Evolutionary conservation across 2,329 filamentous ascomycete species (phyloP).

Genomic region (Thyridium curvatum): DNA sequence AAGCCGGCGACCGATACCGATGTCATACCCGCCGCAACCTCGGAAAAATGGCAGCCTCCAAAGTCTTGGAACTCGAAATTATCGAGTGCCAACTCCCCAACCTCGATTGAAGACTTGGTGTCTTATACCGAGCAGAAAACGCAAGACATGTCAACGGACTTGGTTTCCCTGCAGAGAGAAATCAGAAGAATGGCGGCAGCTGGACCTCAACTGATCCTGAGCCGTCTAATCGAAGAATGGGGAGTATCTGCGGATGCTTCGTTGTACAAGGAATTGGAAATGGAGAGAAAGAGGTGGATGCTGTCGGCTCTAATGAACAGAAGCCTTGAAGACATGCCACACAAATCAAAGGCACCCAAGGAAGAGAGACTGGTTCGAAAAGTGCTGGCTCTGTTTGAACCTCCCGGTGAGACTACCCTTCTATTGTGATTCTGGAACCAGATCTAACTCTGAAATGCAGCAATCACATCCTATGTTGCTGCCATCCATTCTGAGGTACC

Average conservation of each 20-base stretch:
- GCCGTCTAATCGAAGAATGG: conserved; percentile 47
- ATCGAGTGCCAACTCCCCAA: no score
- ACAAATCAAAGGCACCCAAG: conserved; percentile 4
- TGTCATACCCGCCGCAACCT: no score
- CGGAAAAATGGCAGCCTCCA: no score
- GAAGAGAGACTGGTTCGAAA: conserved; percentile 14
- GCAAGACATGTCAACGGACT: conserved; percentile 18
- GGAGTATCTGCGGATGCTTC: conserved; percentile 35
- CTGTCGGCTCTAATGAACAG: conserved; percentile 34
- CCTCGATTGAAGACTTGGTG: not conserved
- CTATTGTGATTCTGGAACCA: not conserved
- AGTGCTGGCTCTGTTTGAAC: conserved; percentile 45
- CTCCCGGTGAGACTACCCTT: conserved; percentile 33
- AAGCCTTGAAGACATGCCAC: not conserved
- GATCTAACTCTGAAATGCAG: conserved; percentile 4
- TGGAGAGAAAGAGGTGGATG: conserved; percentile 28
- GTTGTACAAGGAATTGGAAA: conserved; percentile 43
- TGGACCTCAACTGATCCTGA: conserved; percentile 42
- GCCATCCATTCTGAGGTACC: conserved; percentile 30
- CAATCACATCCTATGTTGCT: conserved; percentile 37
- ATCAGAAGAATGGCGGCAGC: conserved; percentile 49
- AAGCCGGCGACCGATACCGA: no score
- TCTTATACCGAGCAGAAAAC: not conserved
- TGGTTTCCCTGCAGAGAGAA: conserved; percentile 41
- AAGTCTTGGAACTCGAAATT: no score